Conservation (phyloP, 805 yeast genomes). For the Suhomyces tanzawaensis region DNA sequence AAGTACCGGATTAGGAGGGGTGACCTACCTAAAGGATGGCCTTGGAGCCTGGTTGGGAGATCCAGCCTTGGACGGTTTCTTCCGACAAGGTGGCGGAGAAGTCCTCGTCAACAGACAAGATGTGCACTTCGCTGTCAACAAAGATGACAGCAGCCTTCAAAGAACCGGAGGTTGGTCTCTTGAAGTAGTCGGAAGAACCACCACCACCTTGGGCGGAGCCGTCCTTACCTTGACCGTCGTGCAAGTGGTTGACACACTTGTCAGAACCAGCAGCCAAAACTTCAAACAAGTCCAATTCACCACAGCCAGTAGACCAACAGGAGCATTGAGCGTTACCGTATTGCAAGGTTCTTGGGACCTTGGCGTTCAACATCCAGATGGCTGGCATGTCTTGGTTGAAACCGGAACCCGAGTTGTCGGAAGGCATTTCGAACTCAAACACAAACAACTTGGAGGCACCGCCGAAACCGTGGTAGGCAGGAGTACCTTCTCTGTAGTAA, state of each 20-base stretch:
- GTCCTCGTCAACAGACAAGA: conserved; percentile 59
- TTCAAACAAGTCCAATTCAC: conserved; percentile 96
- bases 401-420: conserved; percentile 47
- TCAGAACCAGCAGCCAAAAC: conserved; percentile 72
- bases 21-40: too few relatives aligned
- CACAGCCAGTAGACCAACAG: conserved; percentile 97
- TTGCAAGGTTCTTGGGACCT: conserved; percentile 94
- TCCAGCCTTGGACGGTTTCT: conserved; percentile 60
- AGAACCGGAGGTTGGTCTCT: conserved; percentile 74
- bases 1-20: too few relatives aligned
- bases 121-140: conserved; percentile 50
- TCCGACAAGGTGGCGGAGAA: conserved; percentile 53
- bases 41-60: conserved; percentile 48
- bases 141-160: conserved; percentile 91
- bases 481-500: conserved; percentile 42
- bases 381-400: conserved; percentile 95
- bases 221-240: conserved; percentile 72
- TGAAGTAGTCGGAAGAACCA: conserved; percentile 83
- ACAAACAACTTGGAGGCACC: conserved; percentile 84
- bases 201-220: conserved; percentile 68
- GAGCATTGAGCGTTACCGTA: conserved; percentile 85
- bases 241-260: conserved; percentile 77
- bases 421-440: conserved; percentile 93
- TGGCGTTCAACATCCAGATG: conserved; percentile 91
- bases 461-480: conserved; percentile 92